Evolutionary conservation across 495 filamentous ascomycete species (phyloP).

Genomic region (Filosporella fistucella): DNA sequence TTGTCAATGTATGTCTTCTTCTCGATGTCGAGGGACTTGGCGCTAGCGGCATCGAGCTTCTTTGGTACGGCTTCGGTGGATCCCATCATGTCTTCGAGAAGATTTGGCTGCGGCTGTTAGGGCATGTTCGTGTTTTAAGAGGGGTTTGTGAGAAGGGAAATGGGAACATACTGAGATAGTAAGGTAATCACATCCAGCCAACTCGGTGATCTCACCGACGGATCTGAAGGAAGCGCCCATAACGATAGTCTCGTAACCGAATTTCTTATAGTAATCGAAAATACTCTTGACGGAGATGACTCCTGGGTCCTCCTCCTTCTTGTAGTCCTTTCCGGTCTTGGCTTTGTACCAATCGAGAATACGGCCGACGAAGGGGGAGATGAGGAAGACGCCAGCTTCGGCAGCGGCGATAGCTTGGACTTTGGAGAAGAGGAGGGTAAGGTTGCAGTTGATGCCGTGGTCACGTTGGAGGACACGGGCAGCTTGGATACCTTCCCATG

Average conservation of each 20-base stretch:
- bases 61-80: conserved; percentile 72
- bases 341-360: conserved; percentile 99
- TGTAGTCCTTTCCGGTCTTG: conserved; percentile 86
- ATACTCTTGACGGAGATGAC: conserved; percentile 93
- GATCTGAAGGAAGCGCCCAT: conserved; percentile 99
- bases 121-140: too few species aligned
- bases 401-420: conserved; percentile 94
- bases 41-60: conserved; percentile 78
- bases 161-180: conserved; percentile 78
- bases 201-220: conserved; percentile 92
- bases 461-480: conserved; percentile 89
- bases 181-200: conserved; percentile 97
- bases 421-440: conserved; percentile 98
- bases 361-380: conserved; percentile 98
- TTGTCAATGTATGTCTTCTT: conserved; percentile 89
- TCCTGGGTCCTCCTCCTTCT: conserved; percentile 86
- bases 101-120: conserved; percentile 82
- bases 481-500: conserved; percentile 97
- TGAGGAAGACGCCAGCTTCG: conserved; percentile 96
- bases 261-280: conserved; percentile 99
- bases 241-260: conserved; percentile 96
- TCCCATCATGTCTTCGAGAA: conserved; percentile 91
- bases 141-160: too few species aligned
- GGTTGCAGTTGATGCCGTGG: conserved; percentile 94
- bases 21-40: conserved; percentile 64